A percentile compares a stretch with the other conserved stretches of the same genome.
These are phyloP conservation scores for Xylaria digitata DNA, from an alignment of 2,329 filamentous ascomycete species.

Conservation along the genomic window DNA sequence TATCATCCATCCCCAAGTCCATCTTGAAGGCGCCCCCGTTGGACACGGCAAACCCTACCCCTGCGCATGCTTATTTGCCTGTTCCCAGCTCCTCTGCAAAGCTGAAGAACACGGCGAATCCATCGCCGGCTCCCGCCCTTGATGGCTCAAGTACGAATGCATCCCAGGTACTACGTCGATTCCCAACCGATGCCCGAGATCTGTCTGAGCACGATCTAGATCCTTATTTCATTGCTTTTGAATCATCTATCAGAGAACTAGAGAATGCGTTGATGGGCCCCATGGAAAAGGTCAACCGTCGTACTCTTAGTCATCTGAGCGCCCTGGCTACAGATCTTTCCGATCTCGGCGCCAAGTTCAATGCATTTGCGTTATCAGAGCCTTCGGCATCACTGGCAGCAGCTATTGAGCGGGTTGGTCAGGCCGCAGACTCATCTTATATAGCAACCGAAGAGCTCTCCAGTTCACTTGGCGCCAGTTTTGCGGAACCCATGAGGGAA, in stretches of 20 bases:
- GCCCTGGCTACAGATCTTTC: constrained; percentile 87
- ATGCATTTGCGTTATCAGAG: constrained; percentile 95
- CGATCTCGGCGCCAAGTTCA: constrained; percentile 94
- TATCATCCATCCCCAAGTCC: constrained; percentile 92
- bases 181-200: constrained; percentile 80
- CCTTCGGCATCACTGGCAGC: constrained; percentile 87
- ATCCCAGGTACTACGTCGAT: constrained; percentile 77
- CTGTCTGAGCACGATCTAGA: constrained; percentile 91
- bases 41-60: constrained; percentile 90
- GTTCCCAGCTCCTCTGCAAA: constrained; percentile 88
- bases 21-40: constrained; percentile 95
- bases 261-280: constrained; percentile 89
- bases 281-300: constrained; percentile 96
- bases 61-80: constrained; percentile 87
- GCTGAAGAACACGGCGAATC: constrained; percentile 70
- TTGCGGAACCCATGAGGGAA: constrained; percentile 97
- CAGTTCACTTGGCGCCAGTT: constrained; percentile 86
- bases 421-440: constrained; percentile 95
- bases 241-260: constrained; percentile 89
- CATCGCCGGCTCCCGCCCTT: constrained; percentile 51
- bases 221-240: constrained; percentile 94
- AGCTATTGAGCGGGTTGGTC: constrained; percentile 92
- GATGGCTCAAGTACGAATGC: constrained; percentile 53
- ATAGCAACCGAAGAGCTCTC: constrained; percentile 95
- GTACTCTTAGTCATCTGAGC: constrained; percentile 86